Evolutionary conservation across 305 asterid species (phyloP), one percentile per base, ranked within the genome.

Genomic region (Fraxinus floribunda): DNA sequence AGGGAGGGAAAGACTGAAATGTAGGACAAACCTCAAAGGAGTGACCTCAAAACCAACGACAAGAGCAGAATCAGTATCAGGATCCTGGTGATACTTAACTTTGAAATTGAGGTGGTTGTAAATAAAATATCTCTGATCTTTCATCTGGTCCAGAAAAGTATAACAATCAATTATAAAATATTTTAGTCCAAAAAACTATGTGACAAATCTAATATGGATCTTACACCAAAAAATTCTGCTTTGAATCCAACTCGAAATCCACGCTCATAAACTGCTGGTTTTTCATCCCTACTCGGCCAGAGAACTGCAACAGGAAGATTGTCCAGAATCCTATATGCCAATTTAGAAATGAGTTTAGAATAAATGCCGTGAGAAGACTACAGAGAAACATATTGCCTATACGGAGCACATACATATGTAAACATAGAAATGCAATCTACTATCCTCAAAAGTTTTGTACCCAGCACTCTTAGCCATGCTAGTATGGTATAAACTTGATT

Each of bases 1-100:
- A n/a, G 15, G 32, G 34, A 78, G 75, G 49, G 36, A 77, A 64
- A 7, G 41, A 44, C 79, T 38, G 35, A 30, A 77, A 78, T 72
- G 66, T 20, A 64, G 77, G 71, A 71, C 87, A 36, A 64, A 90
- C 92, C 94, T 90, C 44, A 81, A 49, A 32, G 94, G 94, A 84
- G 86, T 88, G 84, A 89, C 94, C 86, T 90, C 94, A 82, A 89
- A 89, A 73, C 94, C 94, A 36, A 89, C 91, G 77, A 90, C 87
- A 7, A 89, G 91, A 79, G 91, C 88, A 79, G 91, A 78, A 24
- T 72, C 85, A 29, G 86, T 79, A 82, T 86, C 90, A 52, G 90
- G 88, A 81, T 89, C 89, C 15, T 81, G 83, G 62, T 88, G 90
- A 83, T 84, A 90, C 87, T 86, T 90, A 80, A 90, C 92, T 88